Base-by-base conservation (phyloP, 2,329 filamentous ascomycete genomes). In the Aspergillus proliferans region DNA sequence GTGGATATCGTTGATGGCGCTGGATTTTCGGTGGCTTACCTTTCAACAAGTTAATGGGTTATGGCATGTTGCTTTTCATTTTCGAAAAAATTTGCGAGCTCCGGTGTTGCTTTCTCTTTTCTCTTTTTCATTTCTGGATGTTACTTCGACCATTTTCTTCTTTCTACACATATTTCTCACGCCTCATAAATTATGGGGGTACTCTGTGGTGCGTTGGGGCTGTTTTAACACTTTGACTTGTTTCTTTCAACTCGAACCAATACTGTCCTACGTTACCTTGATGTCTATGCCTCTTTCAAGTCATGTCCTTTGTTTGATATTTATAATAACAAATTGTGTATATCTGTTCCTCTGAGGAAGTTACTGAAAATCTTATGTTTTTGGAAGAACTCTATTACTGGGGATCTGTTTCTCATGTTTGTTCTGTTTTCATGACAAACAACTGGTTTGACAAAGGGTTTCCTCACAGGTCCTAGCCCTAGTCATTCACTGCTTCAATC, bases 11-110 rank as follows among this genome's bases (percentile, higher is more conserved):
- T 53, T 62, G 54, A 60, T 54, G 58, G 56, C 49, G 53, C 61
- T 53, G 66, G 67, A 68, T 66, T 69, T 70, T 54, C 56, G 63
- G 65, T 48, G 57, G 59, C 56, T 47, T 55, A 67, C 67, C 67
- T 69, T 64, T 70, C 67, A 70, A 70, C 67, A 70, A 66, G 67
- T 67, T 59, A 53, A 55, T 58, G 54, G 52, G 55, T 54, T 49
- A 54, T 55, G 50, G 54, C 54, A 43, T 56, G 56, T 56, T 57
- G 47, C 49, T 43, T 48, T 51, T 54, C 22, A 49, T 38, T 45
- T 34, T 45, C 26, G 33, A 21, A 18, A 6, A 14, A 3, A n/a
- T 6, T 41, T 41, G 12, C 39, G 39, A 22, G 19, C 39, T 41
- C 14, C 8, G 14, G 34, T 36, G 15, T 44, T 22, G n/a, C 14